Percentiles rank a stretch among this genome's conserved stretches.
Evolutionary conservation across 2,329 filamentous ascomycete species (phyloP).

Genomic region (Stagonosporopsis chrysanthemi): DNA sequence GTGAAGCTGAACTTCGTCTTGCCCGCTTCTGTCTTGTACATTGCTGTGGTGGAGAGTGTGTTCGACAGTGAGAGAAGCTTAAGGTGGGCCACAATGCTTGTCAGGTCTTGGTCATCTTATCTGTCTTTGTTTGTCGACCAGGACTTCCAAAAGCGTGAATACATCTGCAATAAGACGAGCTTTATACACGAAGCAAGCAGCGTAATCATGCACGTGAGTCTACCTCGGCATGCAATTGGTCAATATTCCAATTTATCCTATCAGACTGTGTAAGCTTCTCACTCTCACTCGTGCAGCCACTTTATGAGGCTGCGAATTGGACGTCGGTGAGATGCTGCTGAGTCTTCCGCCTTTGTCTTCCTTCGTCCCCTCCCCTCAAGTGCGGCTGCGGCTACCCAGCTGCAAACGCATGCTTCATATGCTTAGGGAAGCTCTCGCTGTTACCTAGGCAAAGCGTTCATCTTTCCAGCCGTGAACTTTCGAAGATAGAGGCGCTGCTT

Average conservation of each 20-base stretch:
- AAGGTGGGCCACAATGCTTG: neutral
- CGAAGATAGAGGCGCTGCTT: too few relatives aligned
- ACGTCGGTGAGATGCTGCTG: too few relatives aligned
- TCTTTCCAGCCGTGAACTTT: too few relatives aligned
- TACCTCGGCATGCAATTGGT: neutral
- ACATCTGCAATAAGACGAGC: neutral
- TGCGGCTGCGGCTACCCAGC: too few relatives aligned
- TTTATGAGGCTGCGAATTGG: too few relatives aligned
- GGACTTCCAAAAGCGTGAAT: neutral
- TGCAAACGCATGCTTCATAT: too few relatives aligned
- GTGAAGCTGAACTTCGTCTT: conserved; percentile 18
- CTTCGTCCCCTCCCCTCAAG: too few relatives aligned
- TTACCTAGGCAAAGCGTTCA: too few relatives aligned
- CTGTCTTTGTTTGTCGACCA: neutral
- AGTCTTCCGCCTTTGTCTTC: too few relatives aligned
- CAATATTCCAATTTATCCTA: neutral
- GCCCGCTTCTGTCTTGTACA: conserved; percentile 11
- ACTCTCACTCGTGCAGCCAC: too few relatives aligned
- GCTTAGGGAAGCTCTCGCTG: too few relatives aligned
- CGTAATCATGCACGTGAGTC: neutral
- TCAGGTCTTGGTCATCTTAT: neutral
- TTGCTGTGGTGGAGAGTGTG: neutral
- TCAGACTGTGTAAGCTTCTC: too few relatives aligned
- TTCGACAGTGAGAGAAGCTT: neutral
- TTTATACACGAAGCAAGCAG: neutral